Conservation (phyloP, 306 rosid genomes). For the Pterocarpus santalinus region DNA sequence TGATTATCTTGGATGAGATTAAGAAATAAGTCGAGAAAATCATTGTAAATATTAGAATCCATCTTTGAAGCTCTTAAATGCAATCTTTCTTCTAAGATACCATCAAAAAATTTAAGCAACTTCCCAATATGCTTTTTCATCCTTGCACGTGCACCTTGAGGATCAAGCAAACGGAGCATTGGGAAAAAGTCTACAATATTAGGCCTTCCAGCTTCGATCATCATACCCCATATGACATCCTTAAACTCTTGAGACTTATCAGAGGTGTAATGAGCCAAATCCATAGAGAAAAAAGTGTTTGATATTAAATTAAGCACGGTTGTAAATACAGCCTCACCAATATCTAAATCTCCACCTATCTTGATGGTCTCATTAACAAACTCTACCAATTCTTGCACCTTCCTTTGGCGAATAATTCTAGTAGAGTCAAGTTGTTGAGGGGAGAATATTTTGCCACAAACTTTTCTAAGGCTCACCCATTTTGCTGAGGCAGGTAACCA, state of each 20-base stretch:
- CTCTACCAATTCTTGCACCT: conserved; percentile 27
- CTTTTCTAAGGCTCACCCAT: conserved; percentile 43
- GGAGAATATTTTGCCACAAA: conserved; percentile 42
- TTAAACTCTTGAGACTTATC: conserved; percentile 29
- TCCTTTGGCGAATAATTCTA: conserved; percentile 9
- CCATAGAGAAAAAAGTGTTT: conserved; percentile 50
- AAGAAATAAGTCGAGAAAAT: conserved; percentile 33
- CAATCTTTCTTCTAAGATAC: conserved; percentile 38
- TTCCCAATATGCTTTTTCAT: not conserved
- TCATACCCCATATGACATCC: conserved; percentile 35
- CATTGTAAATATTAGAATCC: conserved; percentile 15
- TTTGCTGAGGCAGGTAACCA: conserved; percentile 24
- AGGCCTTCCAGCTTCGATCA: conserved; percentile 49
- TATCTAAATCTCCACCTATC: conserved; percentile 37
- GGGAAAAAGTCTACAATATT: conserved; percentile 57
- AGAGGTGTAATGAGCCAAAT: conserved; percentile 14
- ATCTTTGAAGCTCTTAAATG: not conserved
- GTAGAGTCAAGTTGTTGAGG: conserved; percentile 5
- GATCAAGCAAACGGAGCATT: conserved; percentile 46
- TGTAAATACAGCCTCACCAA: conserved; percentile 43
- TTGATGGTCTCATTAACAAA: conserved; percentile 6
- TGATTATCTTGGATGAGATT: not conserved
- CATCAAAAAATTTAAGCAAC: conserved; percentile 32
- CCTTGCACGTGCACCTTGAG: conserved; percentile 37
- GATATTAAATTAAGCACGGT: conserved; percentile 47